These are phyloP conservation scores for Xylaria curta DNA, from an alignment of 495 filamentous ascomycete genomes.

Conservation along the genomic window DNA sequence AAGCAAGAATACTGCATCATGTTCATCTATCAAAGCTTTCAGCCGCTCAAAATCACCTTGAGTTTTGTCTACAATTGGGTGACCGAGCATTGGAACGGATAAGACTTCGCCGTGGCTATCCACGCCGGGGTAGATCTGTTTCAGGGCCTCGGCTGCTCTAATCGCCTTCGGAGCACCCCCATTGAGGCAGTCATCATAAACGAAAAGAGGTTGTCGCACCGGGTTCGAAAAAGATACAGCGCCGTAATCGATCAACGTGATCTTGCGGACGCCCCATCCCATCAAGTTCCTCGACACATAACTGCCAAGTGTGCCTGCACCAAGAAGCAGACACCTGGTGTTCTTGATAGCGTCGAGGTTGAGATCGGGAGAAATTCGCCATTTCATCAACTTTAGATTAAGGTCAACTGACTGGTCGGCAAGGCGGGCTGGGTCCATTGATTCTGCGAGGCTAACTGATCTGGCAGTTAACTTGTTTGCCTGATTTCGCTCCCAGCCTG, in stretches of 20 bases:
- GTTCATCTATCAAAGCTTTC: slow-evolving; percentile 76
- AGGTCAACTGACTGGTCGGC: slow-evolving; percentile 97
- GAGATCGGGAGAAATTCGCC: slow-evolving; percentile 88
- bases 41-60: slow-evolving; percentile 78
- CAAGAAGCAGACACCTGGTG: slow-evolving; percentile 91
- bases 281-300: slow-evolving; percentile 91
- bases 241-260: slow-evolving; percentile 96
- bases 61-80: slow-evolving; percentile 76
- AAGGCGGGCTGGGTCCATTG: slow-evolving; percentile 85
- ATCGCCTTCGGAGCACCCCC: slow-evolving; percentile 86
- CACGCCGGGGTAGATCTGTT: slow-evolving; percentile 89
- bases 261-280: slow-evolving; percentile 96
- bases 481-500: slow-evolving; percentile 90
- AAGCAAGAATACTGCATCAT: slow-evolving; percentile 91
- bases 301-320: slow-evolving; percentile 90
- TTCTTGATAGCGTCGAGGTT: slow-evolving; percentile 88
- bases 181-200: slow-evolving; percentile 84
- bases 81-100: slow-evolving; percentile 93
- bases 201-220: slow-evolving; percentile 90
- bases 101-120: slow-evolving; percentile 77
- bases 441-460: slow-evolving; percentile 80
- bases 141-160: slow-evolving; percentile 79
- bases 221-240: slow-evolving; percentile 96
- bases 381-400: slow-evolving; percentile 98
- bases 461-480: slow-evolving; percentile 76